Conservation (phyloP, 2,329 filamentous ascomycete genomes). For the Neurospora crassa region DNA sequence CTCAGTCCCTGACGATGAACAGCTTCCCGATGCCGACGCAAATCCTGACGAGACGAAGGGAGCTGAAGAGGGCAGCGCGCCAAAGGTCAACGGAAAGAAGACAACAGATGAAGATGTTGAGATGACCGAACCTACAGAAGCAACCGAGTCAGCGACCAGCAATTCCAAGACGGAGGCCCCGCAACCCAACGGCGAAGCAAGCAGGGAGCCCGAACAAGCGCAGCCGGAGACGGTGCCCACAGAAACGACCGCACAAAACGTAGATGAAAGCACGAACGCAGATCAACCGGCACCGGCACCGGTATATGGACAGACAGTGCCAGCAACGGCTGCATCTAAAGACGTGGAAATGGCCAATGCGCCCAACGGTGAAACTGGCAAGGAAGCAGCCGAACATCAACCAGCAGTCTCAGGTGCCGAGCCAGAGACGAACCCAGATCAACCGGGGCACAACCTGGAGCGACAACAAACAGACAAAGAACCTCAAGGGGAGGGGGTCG, state of each 20-base stretch:
- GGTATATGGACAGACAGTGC: not conserved
- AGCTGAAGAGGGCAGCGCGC: not conserved
- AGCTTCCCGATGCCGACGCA: not conserved
- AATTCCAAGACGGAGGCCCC: not conserved
- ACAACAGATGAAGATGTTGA: slow-evolving; percentile 1
- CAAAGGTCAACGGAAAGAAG: not conserved
- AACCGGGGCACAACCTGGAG: not conserved
- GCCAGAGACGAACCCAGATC: not conserved
- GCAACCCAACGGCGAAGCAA: not conserved
- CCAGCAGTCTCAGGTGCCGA: not conserved
- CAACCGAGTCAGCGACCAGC: not conserved
- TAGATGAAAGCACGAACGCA: not conserved
- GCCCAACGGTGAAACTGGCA: not conserved
- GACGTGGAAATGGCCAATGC: slow-evolving; percentile 15
- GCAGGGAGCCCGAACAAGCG: not conserved
- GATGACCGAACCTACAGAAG: slow-evolving; percentile 4
- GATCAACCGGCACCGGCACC: not conserved
- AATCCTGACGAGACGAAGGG: not conserved
- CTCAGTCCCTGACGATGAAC: not conserved
- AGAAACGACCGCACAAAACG: not conserved
- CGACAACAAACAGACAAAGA: not conserved
- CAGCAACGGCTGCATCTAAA: not conserved
- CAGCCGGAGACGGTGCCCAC: not conserved
- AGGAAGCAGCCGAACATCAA: not conserved
- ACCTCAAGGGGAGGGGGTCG: not conserved